Conservation (phyloP, 2,329 filamentous ascomycete species). For the Sodiomyces alkalinus region DNA sequence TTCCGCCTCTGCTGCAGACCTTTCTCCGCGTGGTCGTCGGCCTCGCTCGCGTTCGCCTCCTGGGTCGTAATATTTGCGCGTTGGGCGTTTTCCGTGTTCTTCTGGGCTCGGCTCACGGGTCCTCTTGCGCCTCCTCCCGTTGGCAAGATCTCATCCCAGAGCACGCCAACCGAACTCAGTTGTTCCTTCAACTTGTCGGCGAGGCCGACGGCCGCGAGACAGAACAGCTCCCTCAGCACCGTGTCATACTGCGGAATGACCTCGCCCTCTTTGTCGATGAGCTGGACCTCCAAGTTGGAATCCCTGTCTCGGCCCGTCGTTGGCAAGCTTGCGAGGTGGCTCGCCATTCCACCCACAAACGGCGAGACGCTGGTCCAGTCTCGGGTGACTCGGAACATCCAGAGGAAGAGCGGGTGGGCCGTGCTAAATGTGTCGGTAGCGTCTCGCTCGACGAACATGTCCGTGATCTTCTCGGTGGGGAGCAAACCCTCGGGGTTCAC, state of each 20-base stretch:
- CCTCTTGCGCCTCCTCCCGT: conserved; percentile 31
- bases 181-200: conserved; percentile 50
- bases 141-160: conserved; percentile 62
- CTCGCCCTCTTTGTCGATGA: conserved; percentile 37
- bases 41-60: conserved; percentile 6
- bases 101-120: background rate
- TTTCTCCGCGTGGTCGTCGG: conserved; percentile 25
- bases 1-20: conserved; percentile 14
- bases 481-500: conserved; percentile 55
- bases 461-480: conserved; percentile 63
- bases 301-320: conserved; percentile 23
- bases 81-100: too few species aligned
- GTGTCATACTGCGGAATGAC: conserved; percentile 55
- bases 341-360: conserved; percentile 56
- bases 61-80: conserved; percentile 2
- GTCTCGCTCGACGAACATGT: conserved; percentile 51
- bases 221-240: conserved; percentile 73
- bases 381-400: conserved; percentile 69
- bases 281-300: conserved; percentile 20
- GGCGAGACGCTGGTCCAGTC: conserved; percentile 59
- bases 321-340: conserved; percentile 44
- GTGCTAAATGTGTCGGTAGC: conserved; percentile 61
- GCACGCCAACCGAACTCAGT: conserved; percentile 47
- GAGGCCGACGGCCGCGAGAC: conserved; percentile 60
- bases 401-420: conserved; percentile 67